These are phyloP conservation scores for Withania somnifera DNA, from an alignment of 305 asterid genomes.

Conservation along the genomic window DNA sequence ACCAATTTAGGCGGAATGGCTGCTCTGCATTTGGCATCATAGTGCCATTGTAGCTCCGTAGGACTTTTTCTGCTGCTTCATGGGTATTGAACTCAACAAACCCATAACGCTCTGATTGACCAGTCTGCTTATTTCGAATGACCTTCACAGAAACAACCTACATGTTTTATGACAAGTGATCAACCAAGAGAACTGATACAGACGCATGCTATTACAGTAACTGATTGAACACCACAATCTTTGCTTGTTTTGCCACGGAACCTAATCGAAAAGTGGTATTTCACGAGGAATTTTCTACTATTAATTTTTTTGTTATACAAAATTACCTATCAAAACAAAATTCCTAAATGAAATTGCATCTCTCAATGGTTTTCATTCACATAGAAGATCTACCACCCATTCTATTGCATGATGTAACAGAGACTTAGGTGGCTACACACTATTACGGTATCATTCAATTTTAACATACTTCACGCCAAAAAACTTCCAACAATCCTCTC, in stretches of 20 bases:
- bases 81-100: slow-evolving; percentile 13
- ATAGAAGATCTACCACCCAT: not conserved
- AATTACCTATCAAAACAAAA: not conserved
- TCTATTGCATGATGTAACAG: not conserved
- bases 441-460: not conserved
- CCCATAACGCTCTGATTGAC: slow-evolving; percentile 13
- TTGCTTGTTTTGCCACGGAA: not conserved
- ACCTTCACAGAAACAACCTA: slow-evolving; percentile 19
- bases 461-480: not conserved
- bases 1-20: slow-evolving; percentile 9
- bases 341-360: not conserved
- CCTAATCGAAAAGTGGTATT: not conserved
- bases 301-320: not conserved
- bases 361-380: not conserved
- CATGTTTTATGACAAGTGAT: not conserved
- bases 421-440: not conserved
- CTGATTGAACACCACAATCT: not conserved
- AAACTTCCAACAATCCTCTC: not conserved
- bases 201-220: not conserved
- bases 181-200: not conserved
- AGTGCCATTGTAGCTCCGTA: slow-evolving; percentile 4
- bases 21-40: slow-evolving; percentile 12
- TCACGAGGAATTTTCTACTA: not conserved
- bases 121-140: slow-evolving; percentile 8
- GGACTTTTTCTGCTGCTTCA: slow-evolving; percentile 12